Evolutionary conservation across 169 alveolate species (phyloP).

Genomic region (Cryptosporidium bovis): DNA sequence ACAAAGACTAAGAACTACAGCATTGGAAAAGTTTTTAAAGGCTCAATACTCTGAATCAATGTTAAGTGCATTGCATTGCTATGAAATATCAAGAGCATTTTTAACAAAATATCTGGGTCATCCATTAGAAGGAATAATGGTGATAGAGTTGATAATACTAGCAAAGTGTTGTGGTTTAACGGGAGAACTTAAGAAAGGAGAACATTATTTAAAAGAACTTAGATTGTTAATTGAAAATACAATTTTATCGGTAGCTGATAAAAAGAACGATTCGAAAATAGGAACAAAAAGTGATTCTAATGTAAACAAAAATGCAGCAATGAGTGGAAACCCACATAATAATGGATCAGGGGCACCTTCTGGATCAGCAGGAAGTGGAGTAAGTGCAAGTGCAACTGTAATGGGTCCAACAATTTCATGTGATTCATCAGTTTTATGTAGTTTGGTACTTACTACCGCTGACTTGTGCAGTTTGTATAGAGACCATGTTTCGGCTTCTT

Average conservation of each 20-base stretch:
- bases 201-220: slow-evolving; percentile 80
- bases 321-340: background rate
- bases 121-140: slow-evolving; percentile 84
- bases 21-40: slow-evolving; percentile 77
- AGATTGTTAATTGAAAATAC: slow-evolving; percentile 85
- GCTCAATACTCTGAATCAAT: slow-evolving; percentile 79
- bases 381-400: slow-evolving; percentile 2
- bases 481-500: slow-evolving; percentile 76
- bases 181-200: slow-evolving; percentile 82
- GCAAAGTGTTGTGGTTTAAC: slow-evolving; percentile 86
- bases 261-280: slow-evolving; percentile 17
- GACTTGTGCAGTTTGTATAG: slow-evolving; percentile 79
- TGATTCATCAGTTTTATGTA: slow-evolving; percentile 77
- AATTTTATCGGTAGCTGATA: slow-evolving; percentile 78
- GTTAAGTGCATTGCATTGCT: slow-evolving; percentile 79
- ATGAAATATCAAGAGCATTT: slow-evolving; percentile 78
- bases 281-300: slow-evolving; percentile 23
- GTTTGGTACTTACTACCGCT: slow-evolving; percentile 77
- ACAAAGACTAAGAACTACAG: slow-evolving; percentile 78
- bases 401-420: slow-evolving; percentile 78
- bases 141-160: slow-evolving; percentile 83
- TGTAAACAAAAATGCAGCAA: background rate
- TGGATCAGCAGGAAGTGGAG: background rate
- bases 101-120: slow-evolving; percentile 78
- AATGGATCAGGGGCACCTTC: slow-evolving; percentile 2